These are phyloP conservation scores for Penicillium bialowiezense DNA, from an alignment of 495 filamentous ascomycete species.

Conservation along the genomic window DNA sequence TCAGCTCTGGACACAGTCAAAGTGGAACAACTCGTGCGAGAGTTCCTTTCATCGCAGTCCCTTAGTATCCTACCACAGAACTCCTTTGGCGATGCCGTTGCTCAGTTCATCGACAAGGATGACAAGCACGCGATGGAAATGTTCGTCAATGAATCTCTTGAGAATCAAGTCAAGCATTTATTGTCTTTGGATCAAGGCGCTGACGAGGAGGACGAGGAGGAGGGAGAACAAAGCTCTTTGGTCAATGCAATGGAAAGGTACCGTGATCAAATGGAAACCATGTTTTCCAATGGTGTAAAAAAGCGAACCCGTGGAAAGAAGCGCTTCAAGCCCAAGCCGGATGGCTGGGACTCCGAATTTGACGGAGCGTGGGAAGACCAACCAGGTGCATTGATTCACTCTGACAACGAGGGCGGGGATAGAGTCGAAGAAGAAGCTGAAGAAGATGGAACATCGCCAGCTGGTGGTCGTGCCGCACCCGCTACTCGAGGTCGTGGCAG, in stretches of 20 bases:
- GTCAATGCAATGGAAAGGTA: conserved; percentile 68
- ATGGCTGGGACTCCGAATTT: conserved; percentile 79
- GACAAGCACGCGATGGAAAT: conserved; percentile 90
- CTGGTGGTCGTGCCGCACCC: conserved; percentile 22
- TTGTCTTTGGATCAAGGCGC: conserved; percentile 61
- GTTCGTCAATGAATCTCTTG: conserved; percentile 80
- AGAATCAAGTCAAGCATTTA: conserved; percentile 72
- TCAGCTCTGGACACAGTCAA: conserved; percentile 71
- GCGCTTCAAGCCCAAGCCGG: conserved; percentile 73
- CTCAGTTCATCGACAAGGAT: conserved; percentile 91
- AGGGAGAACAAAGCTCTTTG: conserved; percentile 54
- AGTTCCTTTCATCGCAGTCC: conserved; percentile 79
- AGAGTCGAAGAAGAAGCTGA: conserved; percentile 45
- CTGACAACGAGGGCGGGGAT: conserved; percentile 51
- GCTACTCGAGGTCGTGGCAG: conserved; percentile 49
- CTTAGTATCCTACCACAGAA: conserved; percentile 89
- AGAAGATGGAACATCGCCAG: conserved; percentile 35
- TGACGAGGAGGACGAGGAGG: conserved; percentile 63
- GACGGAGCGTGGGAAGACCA: conserved; percentile 85
- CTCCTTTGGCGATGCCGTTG: conserved; percentile 88
- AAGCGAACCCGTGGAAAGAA: conserved; percentile 56
- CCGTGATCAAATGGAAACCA: conserved; percentile 65
- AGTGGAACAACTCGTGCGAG: conserved; percentile 81
- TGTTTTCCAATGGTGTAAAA: conserved; percentile 65
- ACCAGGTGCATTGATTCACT: conserved; percentile 62